phyloP scores from a whole-genome alignment of 805 yeast genomes.

The Teunomyces barrocoloradensis region DNA sequence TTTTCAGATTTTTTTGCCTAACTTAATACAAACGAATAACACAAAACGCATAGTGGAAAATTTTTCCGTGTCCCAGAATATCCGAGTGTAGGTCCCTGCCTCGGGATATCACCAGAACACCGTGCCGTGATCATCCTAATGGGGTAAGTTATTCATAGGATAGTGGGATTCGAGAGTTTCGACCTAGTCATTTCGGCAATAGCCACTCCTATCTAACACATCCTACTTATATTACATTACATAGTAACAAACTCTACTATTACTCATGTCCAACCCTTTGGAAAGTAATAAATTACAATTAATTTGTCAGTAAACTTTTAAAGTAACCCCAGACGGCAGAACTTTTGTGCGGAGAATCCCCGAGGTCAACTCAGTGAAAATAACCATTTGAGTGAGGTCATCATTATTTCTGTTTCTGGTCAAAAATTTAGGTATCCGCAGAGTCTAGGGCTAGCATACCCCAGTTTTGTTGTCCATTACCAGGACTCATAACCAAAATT shows the following conservation, averaged over 20 bases:
- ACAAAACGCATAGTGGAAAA: background rate
- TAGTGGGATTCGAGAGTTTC: background rate
- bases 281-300: background rate
- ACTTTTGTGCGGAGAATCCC: conserved; percentile 1
- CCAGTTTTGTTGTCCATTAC: background rate
- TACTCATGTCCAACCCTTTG: too few relatives aligned
- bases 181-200: background rate
- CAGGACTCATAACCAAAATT: background rate
- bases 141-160: background rate
- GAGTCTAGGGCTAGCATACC: background rate
- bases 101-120: background rate
- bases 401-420: background rate
- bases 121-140: background rate
- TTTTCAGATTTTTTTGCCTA: background rate
- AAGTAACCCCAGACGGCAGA: conserved; percentile 1
- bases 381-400: conserved; percentile 2
- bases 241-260: too few relatives aligned
- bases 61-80: background rate
- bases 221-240: too few relatives aligned
- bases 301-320: background rate
- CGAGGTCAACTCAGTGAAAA: background rate
- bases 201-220: too few relatives aligned
- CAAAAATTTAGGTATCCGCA: background rate
- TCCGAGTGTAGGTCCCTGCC: background rate
- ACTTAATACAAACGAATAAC: background rate